Percentiles rank a stretch among this genome's conserved stretches.
phyloP scores from a whole-genome alignment of 179 eudicot species.

The Heliamphora pulchella region DNA sequence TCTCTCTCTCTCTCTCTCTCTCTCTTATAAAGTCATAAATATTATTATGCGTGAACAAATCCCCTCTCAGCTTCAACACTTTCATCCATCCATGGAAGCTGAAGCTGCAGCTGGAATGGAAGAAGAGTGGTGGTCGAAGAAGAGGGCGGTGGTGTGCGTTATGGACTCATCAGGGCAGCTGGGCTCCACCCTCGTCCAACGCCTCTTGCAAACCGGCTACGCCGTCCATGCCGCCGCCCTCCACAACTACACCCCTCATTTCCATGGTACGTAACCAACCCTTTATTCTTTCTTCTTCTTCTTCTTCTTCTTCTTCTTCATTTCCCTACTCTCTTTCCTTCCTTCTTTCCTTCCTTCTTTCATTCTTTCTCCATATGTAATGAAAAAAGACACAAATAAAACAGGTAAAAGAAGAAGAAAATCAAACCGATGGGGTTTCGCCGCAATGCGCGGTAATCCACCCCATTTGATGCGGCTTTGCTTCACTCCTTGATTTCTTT shows the following conservation, averaged over 20 bases:
- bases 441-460: no score
- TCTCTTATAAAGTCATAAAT: not conserved
- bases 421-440: no score
- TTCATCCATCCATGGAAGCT: not conserved
- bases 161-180: conserved; percentile 54
- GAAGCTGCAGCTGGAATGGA: not conserved
- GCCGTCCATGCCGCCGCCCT: conserved; percentile 43
- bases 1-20: not conserved
- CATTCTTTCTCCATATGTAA: no score
- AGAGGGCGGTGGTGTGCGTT: conserved; percentile 24
- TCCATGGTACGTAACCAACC: conserved; percentile 4
- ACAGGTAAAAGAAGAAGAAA: no score
- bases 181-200: conserved; percentile 40
- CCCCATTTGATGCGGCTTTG: no score
- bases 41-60: not conserved
- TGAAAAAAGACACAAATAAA: no score
- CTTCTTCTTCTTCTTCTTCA: not conserved
- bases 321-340: no score
- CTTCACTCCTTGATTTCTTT: no score
- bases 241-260: not conserved
- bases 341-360: no score
- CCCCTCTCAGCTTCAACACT: not conserved
- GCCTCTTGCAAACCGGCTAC: conserved; percentile 48
- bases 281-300: not conserved
- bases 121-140: not conserved